Evolutionary conservation across 2,329 filamentous ascomycete genomes (phyloP), one percentile per base, ranked within the genome.

Genomic region (Proliferodiscus dingleyae): DNA sequence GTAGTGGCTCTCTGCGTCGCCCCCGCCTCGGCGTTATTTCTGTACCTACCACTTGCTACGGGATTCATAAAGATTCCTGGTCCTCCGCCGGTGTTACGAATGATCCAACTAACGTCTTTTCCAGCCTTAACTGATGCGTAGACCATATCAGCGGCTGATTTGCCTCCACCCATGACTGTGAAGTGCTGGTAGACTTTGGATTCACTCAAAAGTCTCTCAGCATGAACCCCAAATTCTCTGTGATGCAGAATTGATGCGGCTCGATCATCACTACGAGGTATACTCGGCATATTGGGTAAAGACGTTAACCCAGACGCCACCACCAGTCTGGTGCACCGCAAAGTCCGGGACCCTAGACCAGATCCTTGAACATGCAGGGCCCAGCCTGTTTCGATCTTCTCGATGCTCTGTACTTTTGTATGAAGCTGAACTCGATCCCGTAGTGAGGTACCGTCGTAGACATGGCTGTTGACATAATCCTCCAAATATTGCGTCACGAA

Each of bases 71-170:
- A 11, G 11, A 6, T 6, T 6, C 24, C 24, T 26, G 11, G 24
- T 6, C 24, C 24, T 26, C 11, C 24, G 24, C 24, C 24, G 24
- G 24, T 6, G 6, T 26, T 26, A 6, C 24, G 24, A 6, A 26
- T 26, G 24, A 67, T 58, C 66, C 66, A 69, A 13, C 51, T 57
- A 2, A 67, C 63, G 0, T 37, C 54, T 38, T 65, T 66, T 13
- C 57, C 58, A 2, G 57, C 57, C 49, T 66, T 66, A 21, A 56
- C 58, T 7, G 53, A 49, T 29, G 61, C 59, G 43, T 68, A 69
- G 1, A 63, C 60, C 53, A 68, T 62, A 47, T 68, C 66, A 15
- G 63, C 66, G 5, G 66, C 57, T 6, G 66, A 69, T 38, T 68
- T 67, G 10, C 58, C 64, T 3, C 54, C 66, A 11, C 66, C 66